Percentiles rank a stretch among this genome's conserved stretches.
Conservation (phyloP, 1,284 basidiomycete species). For the Sphaerobolus stellatus region DNA sequence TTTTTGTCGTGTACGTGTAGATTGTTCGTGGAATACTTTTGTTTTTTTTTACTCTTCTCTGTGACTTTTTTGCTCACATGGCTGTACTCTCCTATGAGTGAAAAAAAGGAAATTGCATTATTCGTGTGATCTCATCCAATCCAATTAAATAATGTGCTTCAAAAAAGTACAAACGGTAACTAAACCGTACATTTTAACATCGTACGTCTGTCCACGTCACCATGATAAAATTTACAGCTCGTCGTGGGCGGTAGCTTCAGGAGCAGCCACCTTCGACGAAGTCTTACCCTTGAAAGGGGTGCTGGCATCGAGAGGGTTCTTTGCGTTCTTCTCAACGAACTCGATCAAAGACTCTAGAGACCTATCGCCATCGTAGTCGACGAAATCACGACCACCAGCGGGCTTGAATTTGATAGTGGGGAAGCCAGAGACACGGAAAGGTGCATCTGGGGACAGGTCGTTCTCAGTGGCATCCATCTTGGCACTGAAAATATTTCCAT, state of each 20-base stretch:
- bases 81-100: no score
- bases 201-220: no score
- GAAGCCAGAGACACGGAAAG: conserved; percentile 88
- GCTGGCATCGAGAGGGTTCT: conserved; percentile 60
- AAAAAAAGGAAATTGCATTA: no score
- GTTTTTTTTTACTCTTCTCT: no score
- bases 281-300: conserved; percentile 26
- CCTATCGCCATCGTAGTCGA: conserved; percentile 93
- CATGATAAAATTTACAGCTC: conserved; percentile 12
- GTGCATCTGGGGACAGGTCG: conserved; percentile 85
- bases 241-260: conserved; percentile 11
- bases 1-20: no score
- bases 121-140: no score
- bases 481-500: conserved; percentile 51
- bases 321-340: conserved; percentile 80
- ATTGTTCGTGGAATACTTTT: no score
- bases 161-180: no score
- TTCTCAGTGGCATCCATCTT: conserved; percentile 98
- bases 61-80: no score
- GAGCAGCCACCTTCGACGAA: conserved; percentile 12
- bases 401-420: conserved; percentile 97
- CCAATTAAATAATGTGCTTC: no score
- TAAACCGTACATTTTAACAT: no score
- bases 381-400: conserved; percentile 82
- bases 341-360: conserved; percentile 82